Percentiles rank a stretch among this genome's conserved stretches.
phyloP scores from a whole-genome alignment of 2,329 filamentous ascomycete species.

The Colletotrichum tofieldiae region DNA sequence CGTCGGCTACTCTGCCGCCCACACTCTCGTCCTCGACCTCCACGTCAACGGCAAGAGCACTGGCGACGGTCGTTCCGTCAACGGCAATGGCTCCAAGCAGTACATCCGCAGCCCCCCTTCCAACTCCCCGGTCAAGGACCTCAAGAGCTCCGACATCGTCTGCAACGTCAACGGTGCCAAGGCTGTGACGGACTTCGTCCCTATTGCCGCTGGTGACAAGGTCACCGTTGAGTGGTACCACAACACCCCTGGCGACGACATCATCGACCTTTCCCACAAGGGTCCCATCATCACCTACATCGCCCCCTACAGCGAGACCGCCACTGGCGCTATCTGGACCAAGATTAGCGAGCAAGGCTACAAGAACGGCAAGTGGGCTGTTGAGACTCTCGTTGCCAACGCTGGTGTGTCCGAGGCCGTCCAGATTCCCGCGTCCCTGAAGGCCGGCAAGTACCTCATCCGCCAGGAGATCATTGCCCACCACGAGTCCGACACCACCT shows the following conservation, averaged over 20 bases:
- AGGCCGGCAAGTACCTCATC: conserved; percentile 67
- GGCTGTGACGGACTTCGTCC: conserved; percentile 56
- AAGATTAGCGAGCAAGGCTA: conserved; percentile 58
- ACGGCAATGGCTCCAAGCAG: conserved; percentile 56
- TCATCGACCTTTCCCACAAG: conserved; percentile 67
- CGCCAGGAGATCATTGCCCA: conserved; percentile 70
- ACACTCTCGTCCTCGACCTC: conserved; percentile 63
- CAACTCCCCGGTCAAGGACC: conserved; percentile 64
- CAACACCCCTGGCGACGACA: conserved; percentile 65
- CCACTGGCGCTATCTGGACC: conserved; percentile 67
- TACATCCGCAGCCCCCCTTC: conserved; percentile 62
- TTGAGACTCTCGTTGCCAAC: conserved; percentile 63
- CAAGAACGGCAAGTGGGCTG: conserved; percentile 60
- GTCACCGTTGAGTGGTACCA: conserved; percentile 68
- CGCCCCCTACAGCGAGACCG: conserved; percentile 57
- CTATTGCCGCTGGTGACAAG: conserved; percentile 63
- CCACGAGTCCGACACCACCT: conserved; percentile 60
- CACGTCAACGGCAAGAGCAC: conserved; percentile 63
- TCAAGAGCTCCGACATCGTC: conserved; percentile 57
- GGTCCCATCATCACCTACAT: conserved; percentile 70
- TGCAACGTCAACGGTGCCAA: conserved; percentile 62
- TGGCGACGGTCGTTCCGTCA: conserved; percentile 44
- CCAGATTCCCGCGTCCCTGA: conserved; percentile 62
- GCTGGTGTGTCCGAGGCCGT: conserved; percentile 63
- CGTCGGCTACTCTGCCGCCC: conserved; percentile 58